phyloP scores from a whole-genome alignment of 352 stramenopile genomes.

The Phytophthora pistaciae region DNA sequence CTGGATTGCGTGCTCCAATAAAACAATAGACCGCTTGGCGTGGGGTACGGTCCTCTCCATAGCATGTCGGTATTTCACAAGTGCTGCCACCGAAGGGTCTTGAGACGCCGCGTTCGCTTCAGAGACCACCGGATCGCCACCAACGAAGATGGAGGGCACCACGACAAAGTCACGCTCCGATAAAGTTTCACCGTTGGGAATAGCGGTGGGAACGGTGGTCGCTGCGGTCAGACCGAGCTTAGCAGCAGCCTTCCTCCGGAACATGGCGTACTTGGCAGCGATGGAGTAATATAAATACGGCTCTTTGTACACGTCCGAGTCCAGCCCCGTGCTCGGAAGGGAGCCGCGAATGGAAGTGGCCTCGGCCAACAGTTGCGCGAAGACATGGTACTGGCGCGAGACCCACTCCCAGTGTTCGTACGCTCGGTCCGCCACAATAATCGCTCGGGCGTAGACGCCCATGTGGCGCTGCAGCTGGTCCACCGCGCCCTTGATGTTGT shows the following conservation, averaged over 20 bases:
- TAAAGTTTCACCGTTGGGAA: conserved; percentile 27
- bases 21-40: conserved; percentile 73
- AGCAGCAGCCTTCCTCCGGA: conserved; percentile 69
- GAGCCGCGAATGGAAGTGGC: conserved; percentile 75
- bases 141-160: conserved; percentile 77
- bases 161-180: conserved; percentile 72
- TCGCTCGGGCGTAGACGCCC: conserved; percentile 60
- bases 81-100: conserved; percentile 59
- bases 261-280: conserved; percentile 86
- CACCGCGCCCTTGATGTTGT: conserved; percentile 85
- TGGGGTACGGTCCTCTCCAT: conserved; percentile 71
- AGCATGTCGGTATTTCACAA: conserved; percentile 74
- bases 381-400: conserved; percentile 88
- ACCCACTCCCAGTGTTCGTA: conserved; percentile 91
- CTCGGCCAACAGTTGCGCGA: conserved; percentile 84
- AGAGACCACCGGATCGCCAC: conserved; percentile 72
- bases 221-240: conserved; percentile 58
- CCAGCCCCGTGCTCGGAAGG: conserved; percentile 60
- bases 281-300: conserved; percentile 89
- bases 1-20: conserved; percentile 83
- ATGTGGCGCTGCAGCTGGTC: conserved; percentile 89
- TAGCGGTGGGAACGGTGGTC: conserved; percentile 20
- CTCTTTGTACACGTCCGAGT: conserved; percentile 89
- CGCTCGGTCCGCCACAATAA: conserved; percentile 62
- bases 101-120: conserved; percentile 44